Percentiles rank a stretch among this genome's conserved stretches.
These are phyloP conservation scores for Colletotrichum gigasporum DNA, from an alignment of 2,329 filamentous ascomycete species.

Conservation along the genomic window DNA sequence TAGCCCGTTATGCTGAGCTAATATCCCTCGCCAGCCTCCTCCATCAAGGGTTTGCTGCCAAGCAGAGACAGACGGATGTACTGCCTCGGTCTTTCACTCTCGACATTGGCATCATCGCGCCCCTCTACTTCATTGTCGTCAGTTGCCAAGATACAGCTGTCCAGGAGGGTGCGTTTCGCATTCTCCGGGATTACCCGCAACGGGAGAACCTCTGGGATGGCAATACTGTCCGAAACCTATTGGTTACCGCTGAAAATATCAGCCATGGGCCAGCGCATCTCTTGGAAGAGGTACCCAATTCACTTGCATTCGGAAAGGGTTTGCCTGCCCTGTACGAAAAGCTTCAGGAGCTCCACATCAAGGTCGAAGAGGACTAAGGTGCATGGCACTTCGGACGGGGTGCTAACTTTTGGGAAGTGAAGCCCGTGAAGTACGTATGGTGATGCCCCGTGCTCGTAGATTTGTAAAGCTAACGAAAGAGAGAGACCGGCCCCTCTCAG, in stretches of 20 bases:
- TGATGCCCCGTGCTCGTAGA: no score
- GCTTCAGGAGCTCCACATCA: constrained; percentile 3
- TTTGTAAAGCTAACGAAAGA: no score
- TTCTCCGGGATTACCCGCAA: constrained; percentile 11
- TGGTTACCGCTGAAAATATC: constrained; percentile 13
- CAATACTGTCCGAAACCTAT: constrained; percentile 10
- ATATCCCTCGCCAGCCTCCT: not conserved
- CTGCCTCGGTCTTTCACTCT: constrained; percentile 20
- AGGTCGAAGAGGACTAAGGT: not conserved
- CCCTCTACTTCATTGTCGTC: constrained; percentile 16
- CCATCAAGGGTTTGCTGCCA: constrained; percentile 6
- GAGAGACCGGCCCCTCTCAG: no score
- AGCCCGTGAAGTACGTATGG: no score
- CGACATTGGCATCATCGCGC: constrained; percentile 21
- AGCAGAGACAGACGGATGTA: not conserved
- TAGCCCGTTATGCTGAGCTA: constrained; percentile 12
- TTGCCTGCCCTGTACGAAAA: constrained; percentile 21
- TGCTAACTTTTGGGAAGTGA: no score
- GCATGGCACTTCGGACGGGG: no score
- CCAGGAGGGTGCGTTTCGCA: constrained; percentile 4
- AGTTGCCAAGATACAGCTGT: constrained; percentile 4
- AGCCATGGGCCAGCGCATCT: not conserved
- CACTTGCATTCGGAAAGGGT: constrained; percentile 7
- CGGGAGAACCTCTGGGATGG: constrained; percentile 18
- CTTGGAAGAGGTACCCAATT: constrained; percentile 3